Evolutionary conservation across 768 basidiomycete species (phyloP), one percentile per base, ranked within the genome.

Genomic region (Amanita jacksonii): DNA sequence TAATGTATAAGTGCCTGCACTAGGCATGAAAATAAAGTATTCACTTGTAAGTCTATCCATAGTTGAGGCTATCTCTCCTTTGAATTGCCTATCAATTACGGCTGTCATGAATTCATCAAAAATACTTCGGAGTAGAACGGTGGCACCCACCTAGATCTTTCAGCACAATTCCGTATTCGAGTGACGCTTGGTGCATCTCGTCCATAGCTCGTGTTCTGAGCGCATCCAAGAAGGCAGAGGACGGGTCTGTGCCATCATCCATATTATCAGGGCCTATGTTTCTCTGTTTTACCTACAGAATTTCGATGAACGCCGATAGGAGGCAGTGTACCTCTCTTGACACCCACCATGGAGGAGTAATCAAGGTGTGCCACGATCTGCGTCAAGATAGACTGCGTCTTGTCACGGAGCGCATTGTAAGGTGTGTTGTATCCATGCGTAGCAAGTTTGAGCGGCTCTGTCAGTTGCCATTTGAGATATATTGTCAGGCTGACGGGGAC

Each of bases 11-110:
- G 34, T 55, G 44, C 20, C 45, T 12, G 18, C 18, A 16, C 19
- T 15, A 15, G 16, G 27, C 30, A 13, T 16, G 7, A 27, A 16
- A 18, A 19, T 31, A 24, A 4, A 24, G 31, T 6, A 12, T 58
- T 51, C 43, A 65, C 61, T 66, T 3, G 85, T 89, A 42, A 88
- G 68, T 56, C 85, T 85, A 55, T 88, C 82, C 86, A 88, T 89
- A 1, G 85, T 85, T 20, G 73, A 65, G 1, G 85, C 87, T 51
- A 88, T 87, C 55, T 90, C 86, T 47, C 85, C 86, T 67, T 90
- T 89, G 69, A 90, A 90, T 52, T 88, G 82, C 23, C 87, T 69
- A 56, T 89, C 85, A 46, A 89, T 89, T 43, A 90, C 87, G 43
- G 86, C 87, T 80, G 45, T 15, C 51, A 39, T 30, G 25, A 12